Evolutionary conservation across 2,329 filamentous ascomycete genomes (phyloP).

Genomic region (Coleophoma eucalyptorum): DNA sequence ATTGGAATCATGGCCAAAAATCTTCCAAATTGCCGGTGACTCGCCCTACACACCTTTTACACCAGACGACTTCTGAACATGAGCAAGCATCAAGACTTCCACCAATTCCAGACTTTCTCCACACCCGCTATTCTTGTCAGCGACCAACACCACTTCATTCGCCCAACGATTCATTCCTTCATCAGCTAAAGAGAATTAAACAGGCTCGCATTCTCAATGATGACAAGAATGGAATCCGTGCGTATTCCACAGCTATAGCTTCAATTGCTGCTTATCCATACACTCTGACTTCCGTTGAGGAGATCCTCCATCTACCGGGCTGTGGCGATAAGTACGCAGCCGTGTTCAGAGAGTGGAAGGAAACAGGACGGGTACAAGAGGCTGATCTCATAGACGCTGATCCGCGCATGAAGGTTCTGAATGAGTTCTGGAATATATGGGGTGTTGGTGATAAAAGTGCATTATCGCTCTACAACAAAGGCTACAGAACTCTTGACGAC

Average conservation of each 20-base stretch:
- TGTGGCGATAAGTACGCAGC: constrained; percentile 77
- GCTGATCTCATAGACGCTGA: constrained; percentile 62
- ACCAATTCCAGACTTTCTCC: constrained; percentile 62
- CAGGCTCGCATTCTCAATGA: constrained; percentile 65
- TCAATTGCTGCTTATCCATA: constrained; percentile 75
- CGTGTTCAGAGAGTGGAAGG: constrained; percentile 72
- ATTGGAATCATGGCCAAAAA: constrained; percentile 6
- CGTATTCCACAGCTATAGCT: constrained; percentile 86
- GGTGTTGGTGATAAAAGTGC: constrained; percentile 85
- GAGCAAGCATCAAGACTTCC: constrained; percentile 57
- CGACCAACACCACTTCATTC: constrained; percentile 66
- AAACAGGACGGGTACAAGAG: constrained; percentile 57
- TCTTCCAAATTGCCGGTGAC: constrained; percentile 18
- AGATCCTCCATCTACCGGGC: constrained; percentile 59
- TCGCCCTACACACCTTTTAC: constrained; percentile 44
- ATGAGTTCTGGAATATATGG: constrained; percentile 81
- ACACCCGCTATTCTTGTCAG: constrained; percentile 73
- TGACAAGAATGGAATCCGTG: constrained; percentile 76
- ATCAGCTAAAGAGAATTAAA: constrained; percentile 70
- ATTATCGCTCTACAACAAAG: constrained; percentile 72
- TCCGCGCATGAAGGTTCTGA: constrained; percentile 58
- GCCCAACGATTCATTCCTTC: constrained; percentile 74
- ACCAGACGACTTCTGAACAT: constrained; percentile 75
- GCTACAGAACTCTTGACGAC: constrained; percentile 84
- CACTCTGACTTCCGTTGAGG: constrained; percentile 26